Evolutionary conservation across 768 basidiomycete species (phyloP), one percentile per base, ranked within the genome.

Genomic region (Calocera viscosa): DNA sequence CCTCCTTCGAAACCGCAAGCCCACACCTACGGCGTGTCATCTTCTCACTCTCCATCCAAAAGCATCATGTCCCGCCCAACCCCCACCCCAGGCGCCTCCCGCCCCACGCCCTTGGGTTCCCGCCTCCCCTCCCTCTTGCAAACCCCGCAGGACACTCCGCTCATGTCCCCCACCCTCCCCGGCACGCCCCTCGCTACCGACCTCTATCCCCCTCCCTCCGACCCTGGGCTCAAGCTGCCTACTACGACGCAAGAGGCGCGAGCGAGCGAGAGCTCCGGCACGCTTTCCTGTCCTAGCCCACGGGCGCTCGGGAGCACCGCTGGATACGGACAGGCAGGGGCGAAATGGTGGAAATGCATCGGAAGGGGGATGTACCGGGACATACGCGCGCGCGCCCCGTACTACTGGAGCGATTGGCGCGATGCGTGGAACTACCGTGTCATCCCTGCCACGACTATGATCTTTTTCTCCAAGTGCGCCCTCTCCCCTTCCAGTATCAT

Each of bases 381-480:
- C 75, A 79, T 95, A 16, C 79, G 77, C 53, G 80, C 87, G 1
- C 82, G 94, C 43, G 77, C 80, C 1, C 91, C 92, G 0, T 94
- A 84, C 80, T 97, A 95, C 74, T 67, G 80, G 35, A 87, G 84
- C 66, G 92, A 96, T 77, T 97, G 94, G 94, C 84, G 79, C 11
- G 91, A 94, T 74, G 92, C 89, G 5, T 92, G 88, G 86, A 91
- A 91, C 73, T 95, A 95, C 75, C 81, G 94, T 64, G 91, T 95
- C 7, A 72, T 94, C 5, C 93, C 93, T 5, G 88, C 92, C 0
- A 91, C 91, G 3, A 85, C 87, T 34, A 80, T 94, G 33, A 90
- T 92, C 69, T 90, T 90, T 75, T 91, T 91, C 72, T 84, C 90
- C 68, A 91, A 91, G 88, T 90, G 73, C 66, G 84, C 76, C 26